A percentile compares a stretch with the other conserved stretches of the same genome.
These are phyloP conservation scores for Gossypium mustelinum DNA, from an alignment of 345 rosid species.

Conservation along the genomic window DNA sequence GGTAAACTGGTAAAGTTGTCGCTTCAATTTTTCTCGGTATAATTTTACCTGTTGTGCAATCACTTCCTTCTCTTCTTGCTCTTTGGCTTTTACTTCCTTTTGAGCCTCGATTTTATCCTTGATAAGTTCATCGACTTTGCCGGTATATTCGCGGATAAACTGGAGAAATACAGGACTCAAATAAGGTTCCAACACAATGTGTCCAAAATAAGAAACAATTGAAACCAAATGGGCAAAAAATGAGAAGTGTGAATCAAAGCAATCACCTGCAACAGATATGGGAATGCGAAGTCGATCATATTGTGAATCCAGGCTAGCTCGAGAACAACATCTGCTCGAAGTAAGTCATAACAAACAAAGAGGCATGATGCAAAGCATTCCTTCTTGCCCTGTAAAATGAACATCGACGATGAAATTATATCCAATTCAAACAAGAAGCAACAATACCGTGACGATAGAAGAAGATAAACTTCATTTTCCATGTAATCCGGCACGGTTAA, in stretches of 20 bases:
- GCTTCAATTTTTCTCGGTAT: too few relatives aligned
- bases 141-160: slow-evolving; percentile 66
- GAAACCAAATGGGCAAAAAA: neutral
- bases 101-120: slow-evolving; percentile 58
- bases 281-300: slow-evolving; percentile 85
- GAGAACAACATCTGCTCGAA: slow-evolving; percentile 76
- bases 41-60: slow-evolving; percentile 57
- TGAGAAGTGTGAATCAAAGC: neutral
- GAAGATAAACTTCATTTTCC: neutral
- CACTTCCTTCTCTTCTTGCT: slow-evolving; percentile 63
- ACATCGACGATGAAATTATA: neutral
- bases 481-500: neutral
- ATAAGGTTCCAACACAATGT: neutral
- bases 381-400: slow-evolving; percentile 62
- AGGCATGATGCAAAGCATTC: slow-evolving; percentile 94
- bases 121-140: slow-evolving; percentile 62
- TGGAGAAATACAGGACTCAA: slow-evolving; percentile 18
- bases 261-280: slow-evolving; percentile 71
- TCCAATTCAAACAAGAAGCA: neutral
- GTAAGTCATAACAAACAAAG: slow-evolving; percentile 85
- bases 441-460: neutral
- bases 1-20: too few relatives aligned
- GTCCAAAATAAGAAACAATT: neutral
- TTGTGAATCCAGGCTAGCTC: slow-evolving; percentile 92
- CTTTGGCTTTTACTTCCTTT: slow-evolving; percentile 51